Base-by-base conservation (phyloP, 192 early-diverging fungal species). In the Backusella psychrophila region DNA sequence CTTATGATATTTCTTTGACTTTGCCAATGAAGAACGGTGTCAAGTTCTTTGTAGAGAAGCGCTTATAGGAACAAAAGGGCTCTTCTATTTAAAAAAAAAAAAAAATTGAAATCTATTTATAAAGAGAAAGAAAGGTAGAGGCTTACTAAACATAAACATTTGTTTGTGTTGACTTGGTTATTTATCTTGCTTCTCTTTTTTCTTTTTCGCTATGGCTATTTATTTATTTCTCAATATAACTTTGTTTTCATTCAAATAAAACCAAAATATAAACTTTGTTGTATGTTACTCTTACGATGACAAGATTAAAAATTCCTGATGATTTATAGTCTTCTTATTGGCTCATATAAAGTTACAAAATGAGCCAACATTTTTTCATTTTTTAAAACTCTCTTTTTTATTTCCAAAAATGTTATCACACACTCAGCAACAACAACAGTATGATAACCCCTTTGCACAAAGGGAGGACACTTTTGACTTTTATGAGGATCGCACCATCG, bases 391-490 rank as follows among this genome's bases (percentile, higher is more conserved):
- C 38, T 39, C 11, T 39, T 3, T 39, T 39, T 39, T n/a, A n/a
- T n/a, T 38, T 39, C 38, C 38, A 56, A 56, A 56, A 26, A 71
- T 71, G 70, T 44, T 71, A 49, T 71, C 70, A 14, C 70, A 71
- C 17, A 66, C 46, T 11, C 73, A 44, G 36, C 14, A 52, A 39
- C 73, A 73, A 21, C 42, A 73, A 19, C 70, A 76, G 21, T 77
- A 77, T 35, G 76, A 81, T 35, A 77, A 81, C 34, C 80, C 75
- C 6, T 81, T 77, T 73, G 80, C 80, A n/a, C 41, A 38, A 44
- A 34, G 15, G 29, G 59, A 75, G 9, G 59, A 44, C 21, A 21
- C 39, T 17, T 71, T 71, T 71, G 67, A 59, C 49, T 72, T 46
- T 71, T 74, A 41, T 52, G 65, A 66, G 42, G 19, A 29, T 33